These are phyloP conservation scores for Ustilago lituana DNA, from an alignment of 1,284 basidiomycete species.

Conservation along the genomic window DNA sequence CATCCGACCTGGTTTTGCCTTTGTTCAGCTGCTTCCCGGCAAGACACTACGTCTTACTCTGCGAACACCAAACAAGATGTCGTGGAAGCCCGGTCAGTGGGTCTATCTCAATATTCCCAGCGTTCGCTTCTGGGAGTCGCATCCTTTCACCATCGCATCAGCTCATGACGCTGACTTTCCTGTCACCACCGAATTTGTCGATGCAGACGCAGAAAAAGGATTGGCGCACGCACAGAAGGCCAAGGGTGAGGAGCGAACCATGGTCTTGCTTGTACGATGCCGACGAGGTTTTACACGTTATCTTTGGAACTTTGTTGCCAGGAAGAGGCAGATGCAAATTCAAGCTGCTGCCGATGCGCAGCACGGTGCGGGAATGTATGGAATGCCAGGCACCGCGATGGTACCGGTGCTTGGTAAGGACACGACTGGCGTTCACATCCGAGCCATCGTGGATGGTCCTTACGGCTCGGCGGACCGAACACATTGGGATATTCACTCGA, in stretches of 20 bases:
- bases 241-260: slow-evolving; percentile 70
- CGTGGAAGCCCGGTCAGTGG: slow-evolving; percentile 82
- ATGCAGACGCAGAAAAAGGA: slow-evolving; percentile 45
- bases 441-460: slow-evolving; percentile 79
- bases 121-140: slow-evolving; percentile 76
- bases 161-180: slow-evolving; percentile 72
- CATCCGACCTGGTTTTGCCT: slow-evolving; percentile 74
- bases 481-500: slow-evolving; percentile 74
- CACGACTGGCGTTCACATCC: slow-evolving; percentile 73
- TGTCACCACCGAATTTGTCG: slow-evolving; percentile 45
- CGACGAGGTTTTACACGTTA: slow-evolving; percentile 79
- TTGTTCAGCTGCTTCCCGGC: slow-evolving; percentile 81
- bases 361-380: slow-evolving; percentile 24
- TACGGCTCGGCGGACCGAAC: slow-evolving; percentile 79
- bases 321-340: slow-evolving; percentile 53
- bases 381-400: slow-evolving; percentile 51
- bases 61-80: slow-evolving; percentile 70
- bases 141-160: slow-evolving; percentile 83
- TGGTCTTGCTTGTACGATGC: slow-evolving; percentile 80
- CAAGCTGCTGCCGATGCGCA: slow-evolving; percentile 49
- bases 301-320: slow-evolving; percentile 73
- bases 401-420: slow-evolving; percentile 50
- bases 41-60: slow-evolving; percentile 79
- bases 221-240: slow-evolving; percentile 65
- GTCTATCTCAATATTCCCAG: slow-evolving; percentile 79